Evolutionary conservation across 148 eudicot genomes (phyloP), one percentile per base, ranked within the genome.

Genomic region (Fagopyrum homotropicum): DNA sequence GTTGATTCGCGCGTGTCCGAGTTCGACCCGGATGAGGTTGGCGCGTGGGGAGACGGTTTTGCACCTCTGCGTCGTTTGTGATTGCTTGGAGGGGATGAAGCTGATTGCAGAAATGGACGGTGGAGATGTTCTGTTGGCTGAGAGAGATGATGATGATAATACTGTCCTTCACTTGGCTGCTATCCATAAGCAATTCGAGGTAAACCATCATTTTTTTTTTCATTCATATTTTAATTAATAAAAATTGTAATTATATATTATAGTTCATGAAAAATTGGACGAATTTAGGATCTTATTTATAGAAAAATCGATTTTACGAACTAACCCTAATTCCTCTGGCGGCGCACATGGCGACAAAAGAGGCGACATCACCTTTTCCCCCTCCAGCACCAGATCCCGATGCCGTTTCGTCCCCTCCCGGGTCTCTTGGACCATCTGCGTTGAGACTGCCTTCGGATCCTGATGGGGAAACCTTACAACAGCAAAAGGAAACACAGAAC

Each of bases 81-180:
- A 73, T 1, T 78, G 75, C 15, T 73, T 83, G 81, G 79, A 80
- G n/a, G 81, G 77, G 26, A 72, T 83, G 73, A 30, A 73, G 17
- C 77, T 75, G 45, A 56, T 80, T 11, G 59, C 78, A 45, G 75
- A 75, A 1, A 49, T 63, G 43, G 49, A 51, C 52, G 75, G 52
- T 50, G 75, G 44, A 51, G 73, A 79, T 29, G 69, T 72, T 8
- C 72, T 81, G 48, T 19, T 84, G 12, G 75, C 75, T 68, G 69
- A 45, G 15, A 79, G 8, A 35, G 83, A 84, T 80, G 78, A 77
- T 64, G 77, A 79, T 81, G 84, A 80, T 4, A 79, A 81, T 43
- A 84, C 82, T 66, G 17, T 79, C 22, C 75, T 81, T 45, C 86
- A 81, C 77, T 59, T 81, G 72, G 82, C 86, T 63, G 82, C 75